Evolutionary conservation across 1,284 basidiomycete species (phyloP).

Genomic region (Thelephora terrestris): DNA sequence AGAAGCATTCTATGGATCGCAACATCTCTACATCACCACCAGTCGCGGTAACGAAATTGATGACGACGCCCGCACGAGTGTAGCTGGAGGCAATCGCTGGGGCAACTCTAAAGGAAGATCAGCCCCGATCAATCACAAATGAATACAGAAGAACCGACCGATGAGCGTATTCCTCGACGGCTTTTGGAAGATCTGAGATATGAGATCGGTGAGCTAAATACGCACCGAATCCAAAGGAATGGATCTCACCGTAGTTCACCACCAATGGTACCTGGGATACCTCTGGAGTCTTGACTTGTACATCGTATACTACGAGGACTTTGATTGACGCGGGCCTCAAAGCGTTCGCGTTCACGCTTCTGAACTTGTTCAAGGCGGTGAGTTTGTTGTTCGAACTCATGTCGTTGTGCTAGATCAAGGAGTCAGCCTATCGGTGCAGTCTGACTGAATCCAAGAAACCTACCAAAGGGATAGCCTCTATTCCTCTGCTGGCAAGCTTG

Average conservation of each 20-base stretch:
- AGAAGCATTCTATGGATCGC: slow-evolving; percentile 94
- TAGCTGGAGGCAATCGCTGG: slow-evolving; percentile 75
- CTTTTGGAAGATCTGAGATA: slow-evolving; percentile 75
- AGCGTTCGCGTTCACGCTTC: slow-evolving; percentile 41
- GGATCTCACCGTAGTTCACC: slow-evolving; percentile 73
- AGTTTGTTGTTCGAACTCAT: slow-evolving; percentile 78
- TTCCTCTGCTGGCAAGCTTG: slow-evolving; percentile 76
- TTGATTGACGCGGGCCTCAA: slow-evolving; percentile 55
- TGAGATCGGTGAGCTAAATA: neutral
- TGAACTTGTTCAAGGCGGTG: slow-evolving; percentile 74
- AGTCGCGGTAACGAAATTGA: slow-evolving; percentile 94
- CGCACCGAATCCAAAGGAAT: neutral
- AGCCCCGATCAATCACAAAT: slow-evolving; percentile 6
- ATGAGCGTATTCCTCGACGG: slow-evolving; percentile 92
- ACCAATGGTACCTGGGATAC: slow-evolving; percentile 85
- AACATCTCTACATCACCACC: slow-evolving; percentile 98
- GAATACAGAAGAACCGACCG: slow-evolving; percentile 38
- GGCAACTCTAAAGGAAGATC: slow-evolving; percentile 44
- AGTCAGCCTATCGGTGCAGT: neutral
- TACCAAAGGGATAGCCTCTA: slow-evolving; percentile 79
- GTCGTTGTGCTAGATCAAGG: slow-evolving; percentile 57
- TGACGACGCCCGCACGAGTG: slow-evolving; percentile 76
- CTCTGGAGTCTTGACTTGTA: slow-evolving; percentile 82
- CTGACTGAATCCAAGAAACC: slow-evolving; percentile 20
- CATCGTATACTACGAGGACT: slow-evolving; percentile 85